Evolutionary conservation across 129 eudicot genomes (phyloP).

Genomic region (Solidago caesia): DNA sequence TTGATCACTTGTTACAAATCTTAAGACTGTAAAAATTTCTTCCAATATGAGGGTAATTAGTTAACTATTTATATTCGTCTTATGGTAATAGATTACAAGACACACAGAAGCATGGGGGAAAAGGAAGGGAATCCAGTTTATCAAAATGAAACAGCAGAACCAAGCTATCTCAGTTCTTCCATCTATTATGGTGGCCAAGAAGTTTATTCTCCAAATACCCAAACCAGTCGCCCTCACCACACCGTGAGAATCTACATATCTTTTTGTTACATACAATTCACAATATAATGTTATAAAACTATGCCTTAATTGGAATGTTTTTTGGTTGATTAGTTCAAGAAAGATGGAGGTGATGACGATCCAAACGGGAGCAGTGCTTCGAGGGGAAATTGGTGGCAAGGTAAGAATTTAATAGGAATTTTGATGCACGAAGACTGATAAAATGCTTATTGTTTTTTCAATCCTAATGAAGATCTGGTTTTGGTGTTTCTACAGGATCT

Average conservation of each 20-base stretch:
- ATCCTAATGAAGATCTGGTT: constrained; percentile 1
- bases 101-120: constrained; percentile 39
- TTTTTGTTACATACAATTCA: neutral
- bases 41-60: neutral
- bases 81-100: constrained; percentile 40
- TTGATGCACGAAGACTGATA: neutral
- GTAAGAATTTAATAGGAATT: constrained; percentile 25
- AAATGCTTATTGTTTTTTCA: neutral
- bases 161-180: constrained; percentile 71
- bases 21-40: neutral
- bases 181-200: constrained; percentile 91
- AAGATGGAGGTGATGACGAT: constrained; percentile 60
- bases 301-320: neutral
- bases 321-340: constrained; percentile 44
- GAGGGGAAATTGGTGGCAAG: constrained; percentile 98
- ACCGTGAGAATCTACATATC: constrained; percentile 32
- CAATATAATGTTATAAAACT: no score
- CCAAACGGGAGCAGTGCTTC: constrained; percentile 55
- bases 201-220: constrained; percentile 56
- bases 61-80: neutral
- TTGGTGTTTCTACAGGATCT: constrained; percentile 43
- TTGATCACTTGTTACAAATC: constrained; percentile 3
- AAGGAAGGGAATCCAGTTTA: constrained; percentile 39
- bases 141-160: constrained; percentile 47
- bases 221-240: constrained; percentile 37